These are phyloP conservation scores for Suillus bovinus DNA, from an alignment of 768 basidiomycete species.

Conservation along the genomic window DNA sequence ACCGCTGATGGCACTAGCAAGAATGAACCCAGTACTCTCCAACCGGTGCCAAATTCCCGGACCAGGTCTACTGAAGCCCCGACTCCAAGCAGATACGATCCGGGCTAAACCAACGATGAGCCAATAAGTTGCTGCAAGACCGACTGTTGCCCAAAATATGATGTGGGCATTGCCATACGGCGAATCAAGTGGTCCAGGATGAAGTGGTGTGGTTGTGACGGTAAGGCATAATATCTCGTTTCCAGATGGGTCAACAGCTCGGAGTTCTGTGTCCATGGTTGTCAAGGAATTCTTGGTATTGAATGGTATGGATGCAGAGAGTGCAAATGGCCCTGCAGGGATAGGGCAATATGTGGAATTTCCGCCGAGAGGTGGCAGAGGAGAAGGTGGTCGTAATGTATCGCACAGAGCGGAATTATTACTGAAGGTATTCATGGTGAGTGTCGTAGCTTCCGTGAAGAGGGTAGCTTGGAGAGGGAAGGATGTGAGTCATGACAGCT, in stretches of 20 bases:
- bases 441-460: conserved; percentile 78
- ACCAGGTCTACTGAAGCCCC: conserved; percentile 59
- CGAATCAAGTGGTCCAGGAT: conserved; percentile 50
- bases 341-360: conserved; percentile 71
- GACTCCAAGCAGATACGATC: conserved; percentile 81
- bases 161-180: conserved; percentile 67
- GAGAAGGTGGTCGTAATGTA: conserved; percentile 76
- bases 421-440: conserved; percentile 73
- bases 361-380: conserved; percentile 49
- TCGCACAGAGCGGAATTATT: conserved; percentile 78
- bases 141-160: conserved; percentile 75
- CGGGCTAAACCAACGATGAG: conserved; percentile 77
- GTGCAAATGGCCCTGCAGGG: conserved; percentile 73
- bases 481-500: conserved; percentile 14
- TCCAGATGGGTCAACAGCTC: conserved; percentile 85
- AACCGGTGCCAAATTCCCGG: conserved; percentile 67
- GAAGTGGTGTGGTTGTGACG: conserved; percentile 73
- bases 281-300: conserved; percentile 69
- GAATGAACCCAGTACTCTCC: conserved; percentile 83
- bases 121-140: conserved; percentile 80
- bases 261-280: conserved; percentile 80
- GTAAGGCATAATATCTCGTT: conserved; percentile 83
- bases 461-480: conserved; percentile 64
- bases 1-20: conserved; percentile 92
- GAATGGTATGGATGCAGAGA: conserved; percentile 74